A percentile compares a stretch with the other conserved stretches of the same genome.
Evolutionary conservation across 2,329 filamentous ascomycete species (phyloP).

Genomic region (Pseudogymnoascus sp.): DNA sequence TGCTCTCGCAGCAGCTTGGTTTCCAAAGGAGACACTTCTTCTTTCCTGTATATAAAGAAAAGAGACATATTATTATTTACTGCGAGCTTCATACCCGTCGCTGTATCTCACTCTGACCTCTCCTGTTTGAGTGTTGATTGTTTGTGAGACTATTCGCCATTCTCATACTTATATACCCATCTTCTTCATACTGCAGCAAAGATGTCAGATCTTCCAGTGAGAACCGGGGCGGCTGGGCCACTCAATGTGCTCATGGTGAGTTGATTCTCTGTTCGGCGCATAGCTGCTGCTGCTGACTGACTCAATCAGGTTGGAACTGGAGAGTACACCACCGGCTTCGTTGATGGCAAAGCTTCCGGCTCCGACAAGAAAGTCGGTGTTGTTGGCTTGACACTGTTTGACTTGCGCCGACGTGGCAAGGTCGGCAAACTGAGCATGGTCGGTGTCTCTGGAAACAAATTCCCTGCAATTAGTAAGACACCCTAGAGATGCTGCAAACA

Average conservation of each 20-base stretch:
- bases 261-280: not conserved
- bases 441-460: conserved; percentile 81
- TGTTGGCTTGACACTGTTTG: conserved; percentile 82
- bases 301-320: conserved; percentile 65
- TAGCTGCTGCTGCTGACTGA: not conserved
- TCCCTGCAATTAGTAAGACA: conserved; percentile 73
- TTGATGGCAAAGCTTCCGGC: conserved; percentile 71
- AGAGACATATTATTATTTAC: not conserved
- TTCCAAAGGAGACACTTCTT: not conserved
- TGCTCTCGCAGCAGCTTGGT: not conserved
- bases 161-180: not conserved
- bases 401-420: conserved; percentile 80
- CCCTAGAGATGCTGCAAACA: not conserved
- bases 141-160: not conserved
- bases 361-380: conserved; percentile 97
- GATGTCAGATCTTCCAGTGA: not conserved
- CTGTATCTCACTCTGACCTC: not conserved
- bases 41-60: conserved; percentile 4
- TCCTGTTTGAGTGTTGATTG: not conserved
- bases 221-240: conserved; percentile 13
- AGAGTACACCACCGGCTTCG: conserved; percentile 94
- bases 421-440: conserved; percentile 83
- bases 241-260: conserved; percentile 29
- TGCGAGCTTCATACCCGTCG: not conserved
- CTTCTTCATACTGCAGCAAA: not conserved